Base-by-base conservation (phyloP, 306 rosid genomes). In the Ammopiptanthus mongolicus region DNA sequence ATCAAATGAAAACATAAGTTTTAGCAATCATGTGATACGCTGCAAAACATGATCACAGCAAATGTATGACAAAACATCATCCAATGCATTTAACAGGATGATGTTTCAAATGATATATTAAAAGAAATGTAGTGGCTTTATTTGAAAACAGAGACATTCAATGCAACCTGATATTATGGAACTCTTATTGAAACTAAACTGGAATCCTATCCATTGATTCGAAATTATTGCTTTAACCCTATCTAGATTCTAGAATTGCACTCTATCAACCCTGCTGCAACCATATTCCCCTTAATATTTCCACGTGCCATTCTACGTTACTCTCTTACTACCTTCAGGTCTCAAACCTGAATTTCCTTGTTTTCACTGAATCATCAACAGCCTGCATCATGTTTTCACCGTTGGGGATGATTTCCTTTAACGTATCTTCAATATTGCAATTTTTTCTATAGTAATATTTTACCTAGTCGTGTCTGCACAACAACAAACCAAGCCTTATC, bases 1-100 rank as follows among this genome's bases (percentile, higher is more conserved):
- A 77, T 21, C n/a, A 79, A 44, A 64, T 57, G 25, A 78, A 84
- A 80, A 56, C 22, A 2, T 33, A 25, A 50, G 39, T 39, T 66
- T 85, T 23, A 76, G 69, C 7, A 75, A 34, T n/a, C 41, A 53
- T 4, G 39, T 22, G 25, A 71, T 36, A n/a, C 34, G 21, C 13
- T 37, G 63, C 37, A 69, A 61, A 75, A 59, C 19, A 59, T 36
- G 50, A 39, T 47, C 65, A 68, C 44, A 5, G 15, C 22, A 65
- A 37, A 39, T n/a, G n/a, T n/a, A n/a, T n/a, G n/a, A n/a, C n/a
- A n/a, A n/a, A n/a, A n/a, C n/a, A n/a, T 25, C 22, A 42, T n/a
- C 19, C 25, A 39, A 19, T 57, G 25, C n/a, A 28, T 25, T 42
- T 6, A 48, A 51, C 56, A 65, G 44, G 36, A n/a, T 15, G 3